Evolutionary conservation across 768 basidiomycete genomes (phyloP), one percentile per base, ranked within the genome.

Genomic region (Lactarius trivialis): DNA sequence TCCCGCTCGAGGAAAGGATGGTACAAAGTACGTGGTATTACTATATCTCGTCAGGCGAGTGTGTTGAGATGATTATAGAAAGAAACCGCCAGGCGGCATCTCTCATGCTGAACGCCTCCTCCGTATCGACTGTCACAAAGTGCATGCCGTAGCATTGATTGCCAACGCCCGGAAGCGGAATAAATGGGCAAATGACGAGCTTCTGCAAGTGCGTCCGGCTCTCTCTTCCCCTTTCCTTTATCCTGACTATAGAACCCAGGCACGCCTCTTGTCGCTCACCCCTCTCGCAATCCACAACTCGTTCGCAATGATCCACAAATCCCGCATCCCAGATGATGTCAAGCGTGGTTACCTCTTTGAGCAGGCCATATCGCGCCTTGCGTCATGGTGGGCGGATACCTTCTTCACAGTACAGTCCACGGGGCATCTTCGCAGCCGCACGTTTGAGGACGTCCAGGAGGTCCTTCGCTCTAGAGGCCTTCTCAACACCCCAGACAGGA

Each of bases 341-440:
- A 85, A 85, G 68, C 86, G 97, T 11, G 92, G 92, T 1, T 85
- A 91, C 7, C 80, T 94, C 66, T 99, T 98, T 70, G 93, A 98
- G 74, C 78, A 80, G 15, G 89, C 93, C 4, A 76, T 97, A 24
- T 77, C 78, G 36, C 82, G 82, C 45, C 83, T 98, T 9, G 81
- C 81, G 24, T 80, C 82, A 14, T 98, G 96, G 95, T 99, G 96
- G 95, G 76, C 80, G 12, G 76, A 78, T 39, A 75, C 78, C 0
- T 97, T 87, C 73, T 88, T 91, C 66, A 79, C 83, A 39, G 79
- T 89, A 54, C 68, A 78, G 7, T 77, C 77, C 3, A 76, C 79
- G 9, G 88, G 89, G 8, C 88, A 92, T 69, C 77, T 94, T 36
- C 83, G 83, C 59, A 92, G 80, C 66, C 78, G 83, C 65, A 87